These are phyloP conservation scores for Candida berthetii DNA, from an alignment of 805 yeast species.

Conservation along the genomic window DNA sequence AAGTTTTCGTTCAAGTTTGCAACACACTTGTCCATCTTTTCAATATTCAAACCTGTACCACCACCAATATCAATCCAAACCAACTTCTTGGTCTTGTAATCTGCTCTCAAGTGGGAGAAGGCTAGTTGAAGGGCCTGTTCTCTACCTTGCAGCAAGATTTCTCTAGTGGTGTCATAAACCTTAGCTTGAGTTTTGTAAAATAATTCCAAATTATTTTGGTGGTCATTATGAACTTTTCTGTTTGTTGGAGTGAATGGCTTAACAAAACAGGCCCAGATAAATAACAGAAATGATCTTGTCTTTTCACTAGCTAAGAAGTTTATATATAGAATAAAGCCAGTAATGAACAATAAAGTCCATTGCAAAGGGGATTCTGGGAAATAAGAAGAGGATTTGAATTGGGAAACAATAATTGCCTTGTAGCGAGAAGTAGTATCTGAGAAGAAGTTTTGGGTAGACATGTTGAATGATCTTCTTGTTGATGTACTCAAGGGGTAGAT, in stretches of 20 bases:
- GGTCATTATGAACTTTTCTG: slow-evolving; percentile 19
- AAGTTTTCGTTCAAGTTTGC: slow-evolving; percentile 32
- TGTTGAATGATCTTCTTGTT: background rate
- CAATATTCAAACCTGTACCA: slow-evolving; percentile 82
- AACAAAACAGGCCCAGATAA: slow-evolving; percentile 27
- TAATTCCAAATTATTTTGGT: slow-evolving; percentile 38
- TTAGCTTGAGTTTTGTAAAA: slow-evolving; percentile 76
- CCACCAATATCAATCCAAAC: slow-evolving; percentile 84
- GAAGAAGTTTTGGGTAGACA: background rate
- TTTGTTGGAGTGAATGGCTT: slow-evolving; percentile 23
- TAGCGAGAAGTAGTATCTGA: background rate
- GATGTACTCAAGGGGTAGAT: no score
- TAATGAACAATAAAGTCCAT: background rate
- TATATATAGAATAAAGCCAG: background rate
- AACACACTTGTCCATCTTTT: slow-evolving; percentile 56
- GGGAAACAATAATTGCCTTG: background rate
- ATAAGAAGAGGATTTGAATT: background rate
- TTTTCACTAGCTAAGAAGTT: slow-evolving; percentile 11
- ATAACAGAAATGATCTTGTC: slow-evolving; percentile 16
- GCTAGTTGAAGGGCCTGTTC: slow-evolving; percentile 57
- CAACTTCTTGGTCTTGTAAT: slow-evolving; percentile 30
- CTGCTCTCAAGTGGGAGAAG: slow-evolving; percentile 40
- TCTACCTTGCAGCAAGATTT: slow-evolving; percentile 62
- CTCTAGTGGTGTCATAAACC: slow-evolving; percentile 69
- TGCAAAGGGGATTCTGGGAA: background rate